Evolutionary conservation across 345 rosid genomes (phyloP).

Genomic region (Eucalyptus globulus): DNA sequence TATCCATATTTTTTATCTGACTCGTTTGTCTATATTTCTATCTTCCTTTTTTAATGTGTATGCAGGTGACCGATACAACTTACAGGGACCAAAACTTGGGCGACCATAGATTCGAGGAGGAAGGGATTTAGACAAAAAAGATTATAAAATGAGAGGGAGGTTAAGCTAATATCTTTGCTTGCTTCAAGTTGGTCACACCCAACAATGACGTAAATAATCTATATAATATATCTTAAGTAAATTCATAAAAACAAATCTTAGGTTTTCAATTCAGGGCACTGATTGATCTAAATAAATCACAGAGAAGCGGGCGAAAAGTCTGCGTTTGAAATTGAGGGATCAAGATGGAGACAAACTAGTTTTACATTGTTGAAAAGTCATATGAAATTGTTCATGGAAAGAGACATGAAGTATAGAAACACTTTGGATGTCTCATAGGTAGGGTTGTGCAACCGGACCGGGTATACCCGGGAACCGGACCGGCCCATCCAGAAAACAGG

Average conservation of each 20-base stretch:
- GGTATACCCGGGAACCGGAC: rapidly evolving
- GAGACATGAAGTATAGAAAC: not conserved
- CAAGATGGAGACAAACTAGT: not conserved
- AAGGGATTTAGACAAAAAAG: not conserved
- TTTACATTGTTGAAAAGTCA: not conserved
- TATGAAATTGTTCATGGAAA: not conserved
- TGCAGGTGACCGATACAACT: not conserved
- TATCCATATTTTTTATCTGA: not conserved
- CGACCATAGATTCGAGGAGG: not conserved
- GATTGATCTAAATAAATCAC: not conserved
- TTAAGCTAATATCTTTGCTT: not conserved
- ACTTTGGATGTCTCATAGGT: not conserved
- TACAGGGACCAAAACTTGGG: not conserved
- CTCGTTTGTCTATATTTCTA: not conserved
- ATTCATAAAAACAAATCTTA: rapidly evolving
- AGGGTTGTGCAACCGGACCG: rapidly evolving
- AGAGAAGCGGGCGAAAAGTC: not conserved
- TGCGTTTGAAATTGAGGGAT: not conserved
- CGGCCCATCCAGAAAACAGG: rapidly evolving
- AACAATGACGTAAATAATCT: not conserved
- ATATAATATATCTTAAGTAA: not conserved
- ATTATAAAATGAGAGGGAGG: not conserved
- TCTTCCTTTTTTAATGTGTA: not conserved
- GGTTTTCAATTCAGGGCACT: not conserved
- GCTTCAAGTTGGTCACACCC: not conserved